These are phyloP conservation scores for Pleurotus pulmonarius DNA, from an alignment of 768 basidiomycete genomes.

Conservation along the genomic window DNA sequence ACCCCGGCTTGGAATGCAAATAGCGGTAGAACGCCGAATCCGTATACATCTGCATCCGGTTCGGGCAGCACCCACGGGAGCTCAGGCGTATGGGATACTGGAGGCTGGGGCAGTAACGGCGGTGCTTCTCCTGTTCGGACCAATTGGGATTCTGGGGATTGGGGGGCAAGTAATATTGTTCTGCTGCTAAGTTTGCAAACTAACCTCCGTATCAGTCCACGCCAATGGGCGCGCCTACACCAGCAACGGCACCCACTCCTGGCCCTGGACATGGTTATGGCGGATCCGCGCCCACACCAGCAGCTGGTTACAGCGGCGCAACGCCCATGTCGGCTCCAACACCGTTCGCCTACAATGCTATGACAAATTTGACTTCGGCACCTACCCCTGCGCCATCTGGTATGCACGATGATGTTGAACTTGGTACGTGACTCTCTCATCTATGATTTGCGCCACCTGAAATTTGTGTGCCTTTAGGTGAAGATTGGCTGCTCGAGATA, in stretches of 20 bases:
- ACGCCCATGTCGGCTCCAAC: too few species aligned
- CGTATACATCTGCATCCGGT: conserved; percentile 4
- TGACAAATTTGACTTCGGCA: conserved; percentile 25
- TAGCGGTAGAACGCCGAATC: conserved; percentile 5
- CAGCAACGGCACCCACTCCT: conserved; percentile 23
- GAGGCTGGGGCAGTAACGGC: conserved; percentile 8
- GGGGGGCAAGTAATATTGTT: conserved; percentile 22
- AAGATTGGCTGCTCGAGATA: conserved; percentile 2
- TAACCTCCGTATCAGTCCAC: conserved; percentile 52
- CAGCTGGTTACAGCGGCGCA: conserved; percentile 13
- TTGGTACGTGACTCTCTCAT: background rate
- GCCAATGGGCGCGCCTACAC: conserved; percentile 30
- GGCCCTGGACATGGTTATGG: background rate
- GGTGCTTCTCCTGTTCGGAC: conserved; percentile 25
- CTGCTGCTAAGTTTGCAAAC: conserved; percentile 26
- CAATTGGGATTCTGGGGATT: conserved; percentile 15
- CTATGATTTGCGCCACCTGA: too few species aligned
- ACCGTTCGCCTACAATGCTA: conserved; percentile 18
- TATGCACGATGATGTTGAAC: conserved; percentile 6
- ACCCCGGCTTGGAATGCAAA: conserved; percentile 38
- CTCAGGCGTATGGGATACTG: conserved; percentile 13
- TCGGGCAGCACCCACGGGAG: conserved; percentile 19
- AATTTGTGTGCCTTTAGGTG: background rate
- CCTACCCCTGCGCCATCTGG: conserved; percentile 34
- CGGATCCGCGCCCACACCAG: conserved; percentile 32